Evolutionary conservation across 495 filamentous ascomycete genomes (phyloP), one percentile per base, ranked within the genome.

Genomic region (Podospora australis): DNA sequence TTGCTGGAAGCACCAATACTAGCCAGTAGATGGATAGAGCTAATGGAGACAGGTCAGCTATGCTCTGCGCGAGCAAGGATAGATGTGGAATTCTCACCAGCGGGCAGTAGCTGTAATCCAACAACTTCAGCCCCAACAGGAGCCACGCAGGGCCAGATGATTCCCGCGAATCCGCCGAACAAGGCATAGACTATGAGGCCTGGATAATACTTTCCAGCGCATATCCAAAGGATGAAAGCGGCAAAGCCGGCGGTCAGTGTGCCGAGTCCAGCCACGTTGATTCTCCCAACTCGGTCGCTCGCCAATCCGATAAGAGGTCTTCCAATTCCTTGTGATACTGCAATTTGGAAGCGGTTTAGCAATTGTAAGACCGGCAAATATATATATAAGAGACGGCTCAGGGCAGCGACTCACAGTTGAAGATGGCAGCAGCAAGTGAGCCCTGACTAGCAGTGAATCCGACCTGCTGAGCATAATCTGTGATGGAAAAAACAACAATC

Each of bases 71-170:
- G 6, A 44, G 16, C n/a, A 6, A 1, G n/a, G n/a, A n/a, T n/a
- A 17, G 22, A 22, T 5, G 7, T 21, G 19, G 38, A 11, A 14
- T 16, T 21, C 58, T 59, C 36, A 70, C 68, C 80, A 28, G 83
- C 78, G 21, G 88, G 87, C 2, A 91, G 69, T 38, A 87, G 69
- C 54, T 74, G 70, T 10, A 95, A 57, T 2, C 86, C 87, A 26
- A 92, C 80, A 17, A 92, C 81, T 59, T 95, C 88, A 0, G 84
- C 83, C 16, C 80, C 73, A 10, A 95, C 82, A 1, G 88, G 88
- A 2, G 74, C 82, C 16, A 86, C 70, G 4, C 79, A 81, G 5
- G 82, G 79, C 85, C 86, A 90, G 56, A 86, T 86, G 1, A 79
- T 81, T 21, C 86, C 87, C 5, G 83, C 75, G 10, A 90, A 81